A percentile compares a stretch with the other conserved stretches of the same genome.
These are phyloP conservation scores for Anacardium occidentale DNA, from an alignment of 345 rosid species.

Conservation along the genomic window DNA sequence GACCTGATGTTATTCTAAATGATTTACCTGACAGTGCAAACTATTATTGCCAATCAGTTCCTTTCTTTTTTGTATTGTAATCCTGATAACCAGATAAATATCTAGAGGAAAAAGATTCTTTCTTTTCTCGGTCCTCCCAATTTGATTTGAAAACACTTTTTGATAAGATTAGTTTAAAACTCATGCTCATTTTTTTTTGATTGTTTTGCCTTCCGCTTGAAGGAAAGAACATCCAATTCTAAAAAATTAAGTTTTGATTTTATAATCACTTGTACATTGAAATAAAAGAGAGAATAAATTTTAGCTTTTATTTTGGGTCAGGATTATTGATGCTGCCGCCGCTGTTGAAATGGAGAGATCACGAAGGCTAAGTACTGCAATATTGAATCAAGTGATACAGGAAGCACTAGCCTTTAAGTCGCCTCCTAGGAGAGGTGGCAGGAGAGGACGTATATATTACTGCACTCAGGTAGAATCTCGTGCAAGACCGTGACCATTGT, in stretches of 20 bases:
- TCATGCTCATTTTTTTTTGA: neutral
- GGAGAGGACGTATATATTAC: slow-evolving; percentile 82
- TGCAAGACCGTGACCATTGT: neutral
- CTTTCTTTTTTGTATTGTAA: neutral
- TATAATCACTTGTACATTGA: neutral
- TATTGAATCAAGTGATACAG: slow-evolving; percentile 73
- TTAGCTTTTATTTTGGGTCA: slow-evolving; percentile 26
- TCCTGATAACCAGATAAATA: neutral
- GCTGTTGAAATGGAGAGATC: slow-evolving; percentile 88
- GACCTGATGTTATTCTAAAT: neutral
- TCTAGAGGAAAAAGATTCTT: neutral
- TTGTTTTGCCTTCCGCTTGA: neutral
- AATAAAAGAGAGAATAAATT: neutral
- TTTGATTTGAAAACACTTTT: neutral
- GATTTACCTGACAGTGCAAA: neutral
- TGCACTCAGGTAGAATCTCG: slow-evolving; percentile 76
- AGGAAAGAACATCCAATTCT: neutral
- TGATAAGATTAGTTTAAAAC: slow-evolving; percentile 11
- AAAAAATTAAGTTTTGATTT: neutral
- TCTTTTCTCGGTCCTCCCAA: neutral
- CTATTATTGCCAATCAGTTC: slow-evolving; percentile 1
- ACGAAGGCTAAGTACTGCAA: slow-evolving; percentile 81
- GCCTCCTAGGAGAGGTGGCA: slow-evolving; percentile 95
- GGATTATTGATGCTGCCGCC: slow-evolving; percentile 76
- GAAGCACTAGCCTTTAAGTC: slow-evolving; percentile 91